phyloP scores from a whole-genome alignment of 1,284 basidiomycete species.

The Trichosporon asahii region DNA sequence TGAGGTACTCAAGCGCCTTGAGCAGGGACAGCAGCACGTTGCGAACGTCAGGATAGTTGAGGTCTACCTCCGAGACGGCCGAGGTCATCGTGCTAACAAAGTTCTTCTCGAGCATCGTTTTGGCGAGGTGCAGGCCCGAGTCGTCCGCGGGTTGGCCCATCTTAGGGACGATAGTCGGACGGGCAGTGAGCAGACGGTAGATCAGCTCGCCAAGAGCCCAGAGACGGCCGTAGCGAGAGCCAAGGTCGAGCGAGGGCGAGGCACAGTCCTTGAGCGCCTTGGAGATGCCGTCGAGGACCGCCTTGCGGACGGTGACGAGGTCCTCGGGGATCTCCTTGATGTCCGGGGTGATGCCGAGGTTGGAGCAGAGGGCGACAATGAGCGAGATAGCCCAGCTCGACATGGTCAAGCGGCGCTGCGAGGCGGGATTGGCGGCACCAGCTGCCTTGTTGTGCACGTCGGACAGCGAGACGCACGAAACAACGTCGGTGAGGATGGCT shows the following conservation, averaged over 20 bases:
- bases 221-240: conserved; percentile 80
- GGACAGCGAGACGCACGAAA: conserved; percentile 67
- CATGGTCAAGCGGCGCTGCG: conserved; percentile 56
- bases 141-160: conserved; percentile 18
- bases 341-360: conserved; percentile 61
- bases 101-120: conserved; percentile 98
- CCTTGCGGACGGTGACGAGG: conserved; percentile 79
- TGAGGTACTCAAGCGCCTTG: conserved; percentile 83
- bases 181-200: conserved; percentile 78
- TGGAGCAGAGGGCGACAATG: conserved; percentile 85
- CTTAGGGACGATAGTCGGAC: conserved; percentile 59
- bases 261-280: conserved; percentile 80
- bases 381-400: conserved; percentile 82
- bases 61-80: conserved; percentile 86
- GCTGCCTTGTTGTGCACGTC: conserved; percentile 21
- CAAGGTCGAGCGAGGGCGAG: conserved; percentile 60
- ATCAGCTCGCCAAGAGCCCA: conserved; percentile 85
- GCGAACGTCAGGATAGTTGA: conserved; percentile 91
- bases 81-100: conserved; percentile 86
- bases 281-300: conserved; percentile 82
- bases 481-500: conserved; percentile 68
- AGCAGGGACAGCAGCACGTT: conserved; percentile 80
- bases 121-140: conserved; percentile 65
- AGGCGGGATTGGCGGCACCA: neutral
- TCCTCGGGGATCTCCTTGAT: conserved; percentile 73